Evolutionary conservation across 2,329 filamentous ascomycete species (phyloP), one percentile per base, ranked within the genome.

Genomic region (Colletotrichum sp.): DNA sequence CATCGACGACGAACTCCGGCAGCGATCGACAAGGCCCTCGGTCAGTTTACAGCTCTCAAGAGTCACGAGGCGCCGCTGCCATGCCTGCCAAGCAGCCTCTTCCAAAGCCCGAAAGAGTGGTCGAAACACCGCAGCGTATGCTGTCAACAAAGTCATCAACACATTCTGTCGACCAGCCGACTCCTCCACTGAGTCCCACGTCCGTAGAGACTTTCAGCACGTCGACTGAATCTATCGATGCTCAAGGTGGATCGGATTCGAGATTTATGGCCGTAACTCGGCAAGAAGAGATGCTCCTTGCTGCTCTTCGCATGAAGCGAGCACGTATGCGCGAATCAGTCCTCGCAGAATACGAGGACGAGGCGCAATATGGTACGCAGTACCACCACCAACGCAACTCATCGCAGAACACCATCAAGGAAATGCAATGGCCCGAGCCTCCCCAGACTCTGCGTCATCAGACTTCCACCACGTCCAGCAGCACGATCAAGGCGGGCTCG

Each of bases 271-370:
- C 90, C 2, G 89, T 92, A 21, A 92, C 90, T 0, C 86, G 85
- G 6, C 90, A 92, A 76, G 90, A 92, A 76, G 89, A 92, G 81
- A 88, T 91, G 86, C 84, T 92, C 1, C 84, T 92, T 6, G 88
- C 90, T 3, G 90, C 90, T 4, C 84, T 92, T 57, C 86, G 90
- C 10, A 86, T 89, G 78, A 91, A 91, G 83, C 86, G 90, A n/a
- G 87, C 89, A 5, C 84, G 85, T n/a, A 90, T 91, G 87, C 87
- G 89, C 3, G 87, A 90, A 76, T 86, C 85, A 5, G 83, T 87
- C 21, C 82, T 87, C 15, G 83, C 85, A 26, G 86, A 88, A 75
- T 83, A 85, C 16, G 86, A 87, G 34, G 86, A 85, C 36, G 83
- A 83, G 43, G 36, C 57, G n/a, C 55, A 63, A 18, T 55, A 26